Percentiles rank a stretch among this genome's conserved stretches.
phyloP scores from a whole-genome alignment of 257 asterid species.

The Penstemon barbatus region DNA sequence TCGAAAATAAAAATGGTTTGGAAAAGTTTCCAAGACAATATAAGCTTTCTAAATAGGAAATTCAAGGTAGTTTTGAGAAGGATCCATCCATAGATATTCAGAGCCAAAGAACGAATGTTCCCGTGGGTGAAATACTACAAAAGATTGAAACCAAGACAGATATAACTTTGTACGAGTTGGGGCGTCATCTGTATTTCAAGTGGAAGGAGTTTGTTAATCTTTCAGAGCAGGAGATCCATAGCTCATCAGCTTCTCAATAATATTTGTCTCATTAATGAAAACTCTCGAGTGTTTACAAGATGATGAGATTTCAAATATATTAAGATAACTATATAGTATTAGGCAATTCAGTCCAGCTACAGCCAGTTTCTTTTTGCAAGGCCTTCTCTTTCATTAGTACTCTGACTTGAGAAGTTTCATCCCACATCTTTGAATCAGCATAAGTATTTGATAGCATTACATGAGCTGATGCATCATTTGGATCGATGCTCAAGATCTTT shows the following conservation, averaged over 20 bases:
- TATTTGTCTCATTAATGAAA: background rate
- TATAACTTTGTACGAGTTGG: background rate
- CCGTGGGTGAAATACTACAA: background rate
- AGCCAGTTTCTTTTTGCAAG: slow-evolving; percentile 69
- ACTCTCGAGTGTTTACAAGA: background rate
- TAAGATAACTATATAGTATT: no score
- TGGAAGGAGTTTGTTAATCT: background rate
- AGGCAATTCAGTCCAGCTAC: slow-evolving; percentile 47
- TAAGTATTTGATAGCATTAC: slow-evolving; percentile 68
- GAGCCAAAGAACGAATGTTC: slow-evolving; percentile 1
- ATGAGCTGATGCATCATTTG: slow-evolving; percentile 65
- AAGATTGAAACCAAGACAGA: background rate
- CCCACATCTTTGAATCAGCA: slow-evolving; percentile 71
- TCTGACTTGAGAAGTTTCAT: slow-evolving; percentile 62
- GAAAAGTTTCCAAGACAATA: background rate
- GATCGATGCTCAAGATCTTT: slow-evolving; percentile 57
- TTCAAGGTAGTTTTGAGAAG: background rate
- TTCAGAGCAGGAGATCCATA: slow-evolving; percentile 3
- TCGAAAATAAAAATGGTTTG: background rate
- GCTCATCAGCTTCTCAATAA: background rate
- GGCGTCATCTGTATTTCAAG: background rate
- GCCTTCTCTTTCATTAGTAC: slow-evolving; percentile 55
- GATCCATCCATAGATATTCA: slow-evolving; percentile 4
- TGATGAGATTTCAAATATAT: no score
- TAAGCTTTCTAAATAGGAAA: background rate